Conservation (phyloP, 2,329 filamentous ascomycete genomes). For the Trichoderma pleuroti region DNA sequence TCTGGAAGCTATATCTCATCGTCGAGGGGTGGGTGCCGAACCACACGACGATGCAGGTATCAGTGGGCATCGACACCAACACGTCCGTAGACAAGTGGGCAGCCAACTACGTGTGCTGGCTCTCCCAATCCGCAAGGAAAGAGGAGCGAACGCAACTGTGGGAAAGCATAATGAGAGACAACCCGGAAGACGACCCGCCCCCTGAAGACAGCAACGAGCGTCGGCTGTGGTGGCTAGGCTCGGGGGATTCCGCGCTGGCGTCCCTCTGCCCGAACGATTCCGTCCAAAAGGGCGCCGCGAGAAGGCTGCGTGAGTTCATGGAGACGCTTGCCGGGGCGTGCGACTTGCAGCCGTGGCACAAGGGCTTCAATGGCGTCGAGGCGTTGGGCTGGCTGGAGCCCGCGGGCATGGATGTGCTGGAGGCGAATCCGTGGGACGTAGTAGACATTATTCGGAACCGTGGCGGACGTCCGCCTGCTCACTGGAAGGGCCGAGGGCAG, state of each 20-base stretch:
- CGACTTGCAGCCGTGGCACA: not conserved
- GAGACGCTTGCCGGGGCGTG: not conserved
- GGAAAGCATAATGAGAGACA: not conserved
- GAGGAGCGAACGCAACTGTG: not conserved
- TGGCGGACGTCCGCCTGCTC: not conserved
- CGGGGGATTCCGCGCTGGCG: not conserved
- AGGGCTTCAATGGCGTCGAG: conserved; percentile 9
- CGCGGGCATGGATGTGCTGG: not conserved
- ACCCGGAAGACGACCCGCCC: not conserved
- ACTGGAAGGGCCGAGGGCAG: not conserved
- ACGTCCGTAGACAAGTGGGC: not conserved
- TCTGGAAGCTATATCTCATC: conserved; percentile 14
- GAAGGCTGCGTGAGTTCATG: not conserved
- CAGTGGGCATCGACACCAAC: not conserved
- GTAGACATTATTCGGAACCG: not conserved
- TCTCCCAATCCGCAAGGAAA: not conserved
- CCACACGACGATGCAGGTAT: not conserved
- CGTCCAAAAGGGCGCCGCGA: not conserved
- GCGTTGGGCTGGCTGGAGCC: conserved; percentile 11
- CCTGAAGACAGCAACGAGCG: not conserved
- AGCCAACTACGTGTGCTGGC: not conserved
- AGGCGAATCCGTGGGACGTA: not conserved
- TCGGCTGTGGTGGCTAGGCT: conserved; percentile 15
- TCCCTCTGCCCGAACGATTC: not conserved
- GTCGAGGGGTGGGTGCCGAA: conserved; percentile 6